phyloP scores from a whole-genome alignment of 192 early-diverging fungal species.

The Mortierella claussenii region DNA sequence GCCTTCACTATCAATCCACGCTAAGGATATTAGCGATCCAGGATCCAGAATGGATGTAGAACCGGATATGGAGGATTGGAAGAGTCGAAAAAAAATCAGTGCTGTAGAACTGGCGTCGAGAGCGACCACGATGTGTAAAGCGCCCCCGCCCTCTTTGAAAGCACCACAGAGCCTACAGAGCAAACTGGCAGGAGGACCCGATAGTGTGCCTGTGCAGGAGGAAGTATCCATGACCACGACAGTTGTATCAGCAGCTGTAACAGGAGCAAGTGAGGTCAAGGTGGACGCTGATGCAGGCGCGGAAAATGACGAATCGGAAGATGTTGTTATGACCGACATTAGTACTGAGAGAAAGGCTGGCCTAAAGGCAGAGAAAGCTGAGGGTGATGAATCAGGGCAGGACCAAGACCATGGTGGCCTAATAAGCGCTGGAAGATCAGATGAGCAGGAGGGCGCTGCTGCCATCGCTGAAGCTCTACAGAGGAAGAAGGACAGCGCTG shows the following conservation, averaged over 20 bases:
- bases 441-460: too few species aligned
- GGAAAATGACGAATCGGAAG: too few species aligned
- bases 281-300: too few species aligned
- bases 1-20: constrained; percentile 2
- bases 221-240: background rate
- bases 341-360: too few species aligned
- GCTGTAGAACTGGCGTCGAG: constrained; percentile 37
- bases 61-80: constrained; percentile 43
- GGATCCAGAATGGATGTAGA: constrained; percentile 10
- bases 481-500: too few species aligned
- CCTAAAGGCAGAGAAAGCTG: too few species aligned
- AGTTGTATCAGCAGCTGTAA: too few species aligned
- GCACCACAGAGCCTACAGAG: constrained; percentile 41
- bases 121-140: constrained; percentile 35
- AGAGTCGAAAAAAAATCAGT: constrained; percentile 47
- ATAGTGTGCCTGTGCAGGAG: background rate
- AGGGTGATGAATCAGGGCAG: too few species aligned
- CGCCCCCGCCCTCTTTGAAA: constrained; percentile 36
- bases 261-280: background rate
- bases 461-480: too few species aligned
- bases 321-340: too few species aligned
- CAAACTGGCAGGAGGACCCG: constrained; percentile 28
- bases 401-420: too few species aligned
- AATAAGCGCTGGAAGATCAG: too few species aligned
- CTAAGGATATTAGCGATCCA: background rate